A percentile compares a stretch with the other conserved stretches of the same genome.
Evolutionary conservation across 2,329 filamentous ascomycete species (phyloP).

Genomic region (Colletotrichum sp.): DNA sequence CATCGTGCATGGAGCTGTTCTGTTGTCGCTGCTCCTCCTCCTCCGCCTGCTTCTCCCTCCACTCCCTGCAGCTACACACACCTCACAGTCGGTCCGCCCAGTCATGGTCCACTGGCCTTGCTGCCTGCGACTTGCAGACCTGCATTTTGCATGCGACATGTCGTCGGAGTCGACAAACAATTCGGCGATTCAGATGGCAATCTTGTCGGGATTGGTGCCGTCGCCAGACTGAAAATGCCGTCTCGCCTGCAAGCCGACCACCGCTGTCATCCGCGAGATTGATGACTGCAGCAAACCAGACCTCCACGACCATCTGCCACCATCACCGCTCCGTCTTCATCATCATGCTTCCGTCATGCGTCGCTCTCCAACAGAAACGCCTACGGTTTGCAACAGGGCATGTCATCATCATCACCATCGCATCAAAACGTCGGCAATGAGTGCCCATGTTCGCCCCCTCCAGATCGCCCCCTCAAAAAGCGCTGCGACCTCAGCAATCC

Average conservation of each 20-base stretch:
- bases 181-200: background rate
- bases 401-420: constrained; percentile 5
- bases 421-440: background rate
- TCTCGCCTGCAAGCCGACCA: background rate
- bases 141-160: constrained; percentile 1
- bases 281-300: constrained; percentile 2
- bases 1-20: constrained; percentile 9
- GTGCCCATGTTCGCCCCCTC: background rate
- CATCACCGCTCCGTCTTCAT: background rate
- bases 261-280: background rate
- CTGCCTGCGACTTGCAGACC: background rate
- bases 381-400: background rate
- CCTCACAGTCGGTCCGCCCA: background rate
- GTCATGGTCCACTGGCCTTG: background rate
- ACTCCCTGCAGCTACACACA: background rate
- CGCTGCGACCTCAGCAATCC: background rate
- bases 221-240: background rate
- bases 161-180: background rate
- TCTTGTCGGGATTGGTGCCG: background rate
- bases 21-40: background rate
- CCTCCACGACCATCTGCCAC: background rate
- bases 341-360: background rate
- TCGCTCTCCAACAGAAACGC: background rate
- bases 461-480: background rate
- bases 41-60: background rate